phyloP scores from a whole-genome alignment of 1,139 yeast genomes.

The Candida sanyaensis region DNA sequence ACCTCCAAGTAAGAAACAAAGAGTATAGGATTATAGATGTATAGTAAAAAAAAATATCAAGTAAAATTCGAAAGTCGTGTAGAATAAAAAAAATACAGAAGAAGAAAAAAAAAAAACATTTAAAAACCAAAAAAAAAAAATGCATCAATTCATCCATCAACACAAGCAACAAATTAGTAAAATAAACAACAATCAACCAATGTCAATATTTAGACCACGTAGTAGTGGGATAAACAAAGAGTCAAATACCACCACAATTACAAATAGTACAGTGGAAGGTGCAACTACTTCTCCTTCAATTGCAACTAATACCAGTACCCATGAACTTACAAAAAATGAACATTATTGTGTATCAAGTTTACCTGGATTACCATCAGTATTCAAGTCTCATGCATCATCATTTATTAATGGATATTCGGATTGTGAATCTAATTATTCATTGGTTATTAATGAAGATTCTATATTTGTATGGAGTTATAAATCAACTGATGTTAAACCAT shows the following conservation, averaged over 20 bases:
- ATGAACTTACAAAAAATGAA: conserved; percentile 61
- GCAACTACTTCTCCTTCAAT: not conserved
- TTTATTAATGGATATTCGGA: conserved; percentile 55
- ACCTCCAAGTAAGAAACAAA: conserved; percentile 39
- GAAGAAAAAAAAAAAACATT: not conserved
- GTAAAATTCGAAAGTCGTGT: not conserved
- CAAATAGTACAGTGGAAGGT: not conserved
- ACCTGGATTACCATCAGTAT: conserved; percentile 56
- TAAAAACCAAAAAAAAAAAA: not conserved
- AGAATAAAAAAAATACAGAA: not conserved
- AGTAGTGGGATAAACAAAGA: conserved; percentile 7
- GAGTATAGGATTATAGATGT: conserved; percentile 16
- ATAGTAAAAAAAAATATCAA: not conserved
- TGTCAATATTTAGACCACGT: conserved; percentile 14
- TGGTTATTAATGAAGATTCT: conserved; percentile 50
- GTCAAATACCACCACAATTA: not conserved
- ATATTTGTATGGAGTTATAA: conserved; percentile 72
- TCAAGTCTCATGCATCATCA: conserved; percentile 18
- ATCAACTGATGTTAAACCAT: conserved; percentile 60
- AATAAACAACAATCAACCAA: not conserved
- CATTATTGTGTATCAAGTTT: conserved; percentile 61
- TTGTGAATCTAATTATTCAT: conserved; percentile 53
- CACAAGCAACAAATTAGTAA: not conserved
- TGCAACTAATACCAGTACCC: not conserved
- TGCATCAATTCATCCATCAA: not conserved